Evolutionary conservation across 768 basidiomycete species (phyloP).

Genomic region (Phylloporus sp.): DNA sequence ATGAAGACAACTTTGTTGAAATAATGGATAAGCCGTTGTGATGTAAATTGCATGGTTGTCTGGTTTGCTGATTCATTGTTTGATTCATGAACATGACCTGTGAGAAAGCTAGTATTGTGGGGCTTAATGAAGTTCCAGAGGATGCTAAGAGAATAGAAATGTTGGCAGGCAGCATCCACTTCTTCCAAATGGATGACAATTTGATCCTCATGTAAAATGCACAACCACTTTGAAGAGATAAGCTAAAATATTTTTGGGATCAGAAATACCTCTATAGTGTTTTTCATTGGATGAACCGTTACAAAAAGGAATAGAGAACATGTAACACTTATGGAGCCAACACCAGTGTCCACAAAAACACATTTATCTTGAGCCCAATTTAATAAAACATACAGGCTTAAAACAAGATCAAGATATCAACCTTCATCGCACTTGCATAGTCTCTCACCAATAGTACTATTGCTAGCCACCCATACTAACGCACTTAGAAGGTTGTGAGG

Average conservation of each 20-base stretch:
- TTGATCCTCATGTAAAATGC: slow-evolving; percentile 60
- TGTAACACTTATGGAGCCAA: slow-evolving; percentile 57
- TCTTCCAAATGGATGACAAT: slow-evolving; percentile 77
- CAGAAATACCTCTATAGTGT: neutral
- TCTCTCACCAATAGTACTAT: slow-evolving; percentile 32
- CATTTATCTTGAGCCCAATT: slow-evolving; percentile 67
- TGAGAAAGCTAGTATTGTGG: slow-evolving; percentile 21
- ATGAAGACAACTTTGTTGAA: slow-evolving; percentile 40
- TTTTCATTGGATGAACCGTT: slow-evolving; percentile 4
- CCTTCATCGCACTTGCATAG: neutral
- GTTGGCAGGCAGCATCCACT: slow-evolving; percentile 58
- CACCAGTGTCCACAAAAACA: slow-evolving; percentile 69
- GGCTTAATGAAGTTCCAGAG: slow-evolving; percentile 30
- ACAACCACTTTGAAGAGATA: slow-evolving; percentile 73
- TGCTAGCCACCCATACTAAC: slow-evolving; percentile 63
- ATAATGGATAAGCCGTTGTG: slow-evolving; percentile 38
- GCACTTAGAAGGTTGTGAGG: slow-evolving; percentile 58
- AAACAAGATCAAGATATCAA: slow-evolving; percentile 27
- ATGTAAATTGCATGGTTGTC: slow-evolving; percentile 4
- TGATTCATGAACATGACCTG: slow-evolving; percentile 2
- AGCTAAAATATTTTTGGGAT: slow-evolving; percentile 36
- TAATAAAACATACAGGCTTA: slow-evolving; percentile 58
- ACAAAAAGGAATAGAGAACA: neutral
- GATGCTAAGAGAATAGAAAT: slow-evolving; percentile 57
- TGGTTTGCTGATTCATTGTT: slow-evolving; percentile 3